Evolutionary conservation across 2,329 filamentous ascomycete species (phyloP), one percentile per base, ranked within the genome.

Genomic region (Ascochyta fabae): DNA sequence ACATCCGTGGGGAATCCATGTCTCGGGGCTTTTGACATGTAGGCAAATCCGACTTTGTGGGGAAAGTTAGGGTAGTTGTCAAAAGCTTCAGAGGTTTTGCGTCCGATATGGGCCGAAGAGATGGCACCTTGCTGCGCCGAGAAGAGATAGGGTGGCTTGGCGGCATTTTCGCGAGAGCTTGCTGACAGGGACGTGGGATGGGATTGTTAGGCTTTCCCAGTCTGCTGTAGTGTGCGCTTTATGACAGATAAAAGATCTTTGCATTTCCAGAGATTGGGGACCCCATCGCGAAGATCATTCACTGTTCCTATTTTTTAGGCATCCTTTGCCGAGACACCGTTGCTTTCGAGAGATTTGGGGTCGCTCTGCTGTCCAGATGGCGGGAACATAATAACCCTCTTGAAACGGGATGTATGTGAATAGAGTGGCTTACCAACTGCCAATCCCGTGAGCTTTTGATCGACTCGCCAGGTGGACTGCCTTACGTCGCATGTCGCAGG

Each of bases 61-160:
- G 22, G 45, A 35, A 44, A 27, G 10, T 10, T 31, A 15, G 29
- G 12, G 29, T 31, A 12, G 12, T 6, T 12, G 29, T 15, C 29
- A 31, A 31, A 31, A 31, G 29, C 29, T 15, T 31, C 3, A 13
- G 2, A 31, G 2, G 29, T 31, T 31, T 2, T 35, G 24, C 35
- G 41, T 55, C 47, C 43, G 53, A 56, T 26, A 47, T 56, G 42
- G 24, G 36, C 53, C 48, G 53, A 51, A 24, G 33, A 6, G n/a
- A 15, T 31, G 19, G 29, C 23, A 36, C 38, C 6, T 19, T 15
- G 38, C 23, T 24, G 22, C 29, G 42, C 38, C 35, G 23, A 49
- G 47, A 41, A 41, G 15, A 31, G 5, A 33, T 24, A 19, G 29
- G 29, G 15, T 27, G 27, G n/a, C 41, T 46, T 56, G 41, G 46